Conservation (phyloP, 805 yeast species). For the Saturnispora kantuleensis region DNA sequence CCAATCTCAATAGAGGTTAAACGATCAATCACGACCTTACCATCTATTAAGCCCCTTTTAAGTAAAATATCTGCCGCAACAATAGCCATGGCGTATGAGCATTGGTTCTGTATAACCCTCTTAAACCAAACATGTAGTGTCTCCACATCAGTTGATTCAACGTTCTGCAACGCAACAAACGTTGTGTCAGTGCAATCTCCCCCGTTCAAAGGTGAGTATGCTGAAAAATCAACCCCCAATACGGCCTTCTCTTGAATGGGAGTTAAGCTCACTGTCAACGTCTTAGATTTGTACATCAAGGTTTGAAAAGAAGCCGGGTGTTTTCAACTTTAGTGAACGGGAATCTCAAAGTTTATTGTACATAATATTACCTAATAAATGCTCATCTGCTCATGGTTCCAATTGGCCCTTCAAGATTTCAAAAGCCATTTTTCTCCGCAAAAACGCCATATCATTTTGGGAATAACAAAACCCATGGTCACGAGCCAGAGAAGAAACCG, state of each 20-base stretch:
- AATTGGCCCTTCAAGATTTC: slow-evolving; percentile 33
- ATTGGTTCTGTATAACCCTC: slow-evolving; percentile 3
- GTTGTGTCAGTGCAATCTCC: slow-evolving; percentile 8
- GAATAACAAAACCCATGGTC: slow-evolving; percentile 41
- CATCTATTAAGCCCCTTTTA: neutral
- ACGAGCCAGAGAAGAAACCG: slow-evolving; percentile 51
- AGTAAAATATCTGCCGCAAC: neutral
- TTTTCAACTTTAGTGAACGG: neutral
- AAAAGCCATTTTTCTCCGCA: slow-evolving; percentile 61
- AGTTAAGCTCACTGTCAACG: slow-evolving; percentile 5
- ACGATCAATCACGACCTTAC: neutral
- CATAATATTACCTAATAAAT: neutral
- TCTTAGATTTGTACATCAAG: neutral
- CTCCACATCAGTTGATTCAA: neutral
- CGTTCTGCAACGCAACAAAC: slow-evolving; percentile 1
- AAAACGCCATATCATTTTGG: slow-evolving; percentile 56
- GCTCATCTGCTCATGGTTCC: slow-evolving; percentile 5
- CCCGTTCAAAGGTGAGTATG: neutral
- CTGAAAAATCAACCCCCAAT: slow-evolving; percentile 7
- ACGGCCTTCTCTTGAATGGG: slow-evolving; percentile 12
- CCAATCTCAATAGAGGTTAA: slow-evolving; percentile 2
- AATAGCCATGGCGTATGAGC: slow-evolving; percentile 3
- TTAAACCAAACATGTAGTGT: neutral
- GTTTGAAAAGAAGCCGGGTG: neutral
- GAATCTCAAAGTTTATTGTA: neutral